These are phyloP conservation scores for Akebia trifoliata DNA, from an alignment of 164 flowering plant species.

Conservation along the genomic window DNA sequence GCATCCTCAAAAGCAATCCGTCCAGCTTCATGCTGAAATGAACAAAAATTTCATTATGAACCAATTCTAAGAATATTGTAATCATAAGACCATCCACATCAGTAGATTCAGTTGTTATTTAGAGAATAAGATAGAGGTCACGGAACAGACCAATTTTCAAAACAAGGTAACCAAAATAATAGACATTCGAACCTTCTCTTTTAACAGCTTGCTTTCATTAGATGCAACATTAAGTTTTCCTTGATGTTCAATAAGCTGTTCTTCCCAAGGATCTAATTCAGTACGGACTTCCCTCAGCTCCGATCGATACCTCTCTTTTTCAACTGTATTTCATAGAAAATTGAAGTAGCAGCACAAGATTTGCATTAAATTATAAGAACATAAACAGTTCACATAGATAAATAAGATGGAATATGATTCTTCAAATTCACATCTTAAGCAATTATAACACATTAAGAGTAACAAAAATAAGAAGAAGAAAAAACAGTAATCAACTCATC, in stretches of 20 bases:
- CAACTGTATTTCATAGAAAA: conserved; percentile 42
- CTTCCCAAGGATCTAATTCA: conserved; percentile 94
- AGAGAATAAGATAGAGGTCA: background rate
- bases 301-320: conserved; percentile 66
- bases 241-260: conserved; percentile 68
- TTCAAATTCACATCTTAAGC: background rate
- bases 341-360: background rate
- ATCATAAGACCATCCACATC: background rate
- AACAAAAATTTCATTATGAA: conserved; percentile 4
- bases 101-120: background rate
- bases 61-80: background rate
- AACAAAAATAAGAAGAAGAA: too few relatives aligned
- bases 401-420: background rate
- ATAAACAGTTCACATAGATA: background rate
- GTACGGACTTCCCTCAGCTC: conserved; percentile 75
- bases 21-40: conserved; percentile 78
- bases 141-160: background rate
- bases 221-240: conserved; percentile 88
- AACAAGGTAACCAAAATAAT: background rate
- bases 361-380: background rate
- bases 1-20: conserved; percentile 69
- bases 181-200: conserved; percentile 56
- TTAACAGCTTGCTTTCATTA: conserved; percentile 65
- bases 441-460: background rate
- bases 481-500: too few relatives aligned